phyloP scores from a whole-genome alignment of 2,329 filamentous ascomycete species.

The Coniochaeta hoffmannii region DNA sequence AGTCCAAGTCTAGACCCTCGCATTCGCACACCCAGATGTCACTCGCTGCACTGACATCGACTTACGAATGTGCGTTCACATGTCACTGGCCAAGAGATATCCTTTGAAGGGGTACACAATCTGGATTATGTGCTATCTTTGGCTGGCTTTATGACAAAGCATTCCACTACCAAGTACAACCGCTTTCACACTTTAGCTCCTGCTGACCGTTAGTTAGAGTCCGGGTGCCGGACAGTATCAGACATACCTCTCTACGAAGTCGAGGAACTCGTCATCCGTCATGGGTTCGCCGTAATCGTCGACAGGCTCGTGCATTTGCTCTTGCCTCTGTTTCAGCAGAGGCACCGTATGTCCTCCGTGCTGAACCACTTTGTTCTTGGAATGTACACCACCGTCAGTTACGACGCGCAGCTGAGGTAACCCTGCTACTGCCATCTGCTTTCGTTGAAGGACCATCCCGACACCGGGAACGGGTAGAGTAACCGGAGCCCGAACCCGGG shows the following conservation, averaged over 20 bases:
- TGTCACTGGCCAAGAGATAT: background rate
- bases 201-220: background rate
- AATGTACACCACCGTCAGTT: background rate
- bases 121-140: background rate
- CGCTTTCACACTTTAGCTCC: background rate
- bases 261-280: background rate
- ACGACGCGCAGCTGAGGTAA: background rate
- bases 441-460: background rate
- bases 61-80: background rate
- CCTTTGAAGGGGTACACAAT: background rate
- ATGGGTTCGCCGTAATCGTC: background rate
- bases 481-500: background rate
- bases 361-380: background rate
- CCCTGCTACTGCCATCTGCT: background rate
- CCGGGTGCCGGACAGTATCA: background rate
- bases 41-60: no score
- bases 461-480: background rate
- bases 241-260: background rate
- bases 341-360: background rate
- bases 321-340: background rate
- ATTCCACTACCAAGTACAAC: background rate
- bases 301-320: background rate
- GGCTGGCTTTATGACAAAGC: background rate
- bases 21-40: no score
- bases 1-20: no score